Evolutionary conservation across 2,329 filamentous ascomycete genomes (phyloP), one percentile per base, ranked within the genome.

Genomic region (Beauveria bassiana): DNA sequence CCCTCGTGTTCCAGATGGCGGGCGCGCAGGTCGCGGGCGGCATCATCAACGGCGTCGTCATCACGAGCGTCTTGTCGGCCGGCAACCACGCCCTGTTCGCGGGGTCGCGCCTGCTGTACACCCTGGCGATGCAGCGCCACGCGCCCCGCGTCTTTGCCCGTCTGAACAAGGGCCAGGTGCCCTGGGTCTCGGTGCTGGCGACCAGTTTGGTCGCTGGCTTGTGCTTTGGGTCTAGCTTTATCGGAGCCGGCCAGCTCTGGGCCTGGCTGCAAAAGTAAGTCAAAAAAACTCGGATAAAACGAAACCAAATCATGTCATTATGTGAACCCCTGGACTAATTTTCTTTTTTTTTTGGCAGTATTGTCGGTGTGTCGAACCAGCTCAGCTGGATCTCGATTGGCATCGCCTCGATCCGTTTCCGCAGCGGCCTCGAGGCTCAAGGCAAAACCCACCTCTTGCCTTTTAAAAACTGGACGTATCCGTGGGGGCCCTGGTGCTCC

Each of bases 341-440:
- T 28, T 28, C 8, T 28, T 52, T 34, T 28, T 52, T 34, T 24
- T 50, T 18, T 62, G 51, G n/a, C 54, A 81, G 79, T 62, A 80
- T 88, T 51, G 84, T 88, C 61, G 85, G 85, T 12, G 86, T 88
- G 0, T 87, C 85, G 0, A 88, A 87, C 69, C 86, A 88, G 71
- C 73, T 88, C 5, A 83, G 83, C 55, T 88, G 86, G 85, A 81
- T 84, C 65, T 78, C 82, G 61, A 89, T 88, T 62, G 81, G 84
- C 7, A 76, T 88, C 59, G 81, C 86, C 0, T 87, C 84, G 0
- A 73, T 88, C n/a, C 83, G 86, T 28, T 88, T 88, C 75, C 83
- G 86, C 28, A 72, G 77, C 3, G 86, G 77, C 4, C 73, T 88
- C 59, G 75, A 76, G 52, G 69, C 73, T 2, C 86, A 88, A 65